Evolutionary conservation across 495 filamentous ascomycete genomes (phyloP).

Genomic region (Recurvomyces mirabilis): DNA sequence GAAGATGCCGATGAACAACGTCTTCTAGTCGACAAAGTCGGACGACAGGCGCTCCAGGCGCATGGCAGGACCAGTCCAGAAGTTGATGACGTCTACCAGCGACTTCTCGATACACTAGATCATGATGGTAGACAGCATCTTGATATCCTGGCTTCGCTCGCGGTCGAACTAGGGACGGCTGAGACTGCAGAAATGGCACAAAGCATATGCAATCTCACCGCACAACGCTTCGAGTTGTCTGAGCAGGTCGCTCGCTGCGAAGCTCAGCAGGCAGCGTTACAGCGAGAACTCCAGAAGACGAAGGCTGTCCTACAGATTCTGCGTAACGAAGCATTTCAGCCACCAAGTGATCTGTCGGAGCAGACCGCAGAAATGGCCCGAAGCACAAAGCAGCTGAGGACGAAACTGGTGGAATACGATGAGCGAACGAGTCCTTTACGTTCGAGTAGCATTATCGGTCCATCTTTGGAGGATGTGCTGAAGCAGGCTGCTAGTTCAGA

Average conservation of each 20-base stretch:
- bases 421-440: conserved; percentile 32
- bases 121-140: conserved; percentile 21
- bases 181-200: conserved; percentile 22
- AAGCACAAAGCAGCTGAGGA: conserved; percentile 44
- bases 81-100: conserved; percentile 16
- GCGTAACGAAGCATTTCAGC: conserved; percentile 37
- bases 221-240: conserved; percentile 5
- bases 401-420: conserved; percentile 48
- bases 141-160: conserved; percentile 25
- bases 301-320: conserved; percentile 25
- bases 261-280: conserved; percentile 9
- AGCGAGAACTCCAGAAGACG: conserved; percentile 20
- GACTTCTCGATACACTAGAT: conserved; percentile 23
- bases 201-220: conserved; percentile 10
- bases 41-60: conserved; percentile 41
- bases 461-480: conserved; percentile 41
- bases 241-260: conserved; percentile 6
- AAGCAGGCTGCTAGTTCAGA: conserved; percentile 42
- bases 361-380: conserved; percentile 54
- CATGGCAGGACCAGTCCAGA: conserved; percentile 2
- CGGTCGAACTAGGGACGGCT: conserved; percentile 26
- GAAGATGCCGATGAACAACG: conserved; percentile 73
- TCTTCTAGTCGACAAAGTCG: conserved; percentile 43
- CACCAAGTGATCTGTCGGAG: conserved; percentile 40
- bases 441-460: conserved; percentile 16